Conservation (phyloP, 352 stramenopile genomes). For the Phytophthora pisi region DNA sequence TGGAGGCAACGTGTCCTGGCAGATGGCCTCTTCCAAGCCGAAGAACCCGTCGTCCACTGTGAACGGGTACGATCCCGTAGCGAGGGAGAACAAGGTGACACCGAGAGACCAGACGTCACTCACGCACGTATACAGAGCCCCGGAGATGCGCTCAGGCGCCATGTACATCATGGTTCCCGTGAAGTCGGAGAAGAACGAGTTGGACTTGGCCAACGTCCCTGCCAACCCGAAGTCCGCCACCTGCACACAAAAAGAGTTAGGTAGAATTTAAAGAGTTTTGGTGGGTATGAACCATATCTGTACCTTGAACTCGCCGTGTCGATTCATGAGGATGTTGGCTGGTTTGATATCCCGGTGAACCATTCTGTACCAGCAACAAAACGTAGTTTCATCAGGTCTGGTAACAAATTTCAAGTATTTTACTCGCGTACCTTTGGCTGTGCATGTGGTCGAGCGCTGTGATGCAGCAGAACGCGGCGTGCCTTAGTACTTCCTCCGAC, state of each 20-base stretch:
- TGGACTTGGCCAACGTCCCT: constrained; percentile 71
- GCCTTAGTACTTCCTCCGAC: constrained; percentile 64
- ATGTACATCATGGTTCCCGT: constrained; percentile 96
- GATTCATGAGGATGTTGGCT: constrained; percentile 90
- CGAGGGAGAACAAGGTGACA: constrained; percentile 71
- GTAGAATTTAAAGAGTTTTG: background rate
- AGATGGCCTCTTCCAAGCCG: constrained; percentile 83
- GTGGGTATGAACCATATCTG: background rate
- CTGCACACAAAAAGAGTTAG: constrained; percentile 28
- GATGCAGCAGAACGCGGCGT: constrained; percentile 85
- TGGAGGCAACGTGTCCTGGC: constrained; percentile 68
- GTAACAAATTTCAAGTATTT: background rate
- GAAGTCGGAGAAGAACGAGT: constrained; percentile 86
- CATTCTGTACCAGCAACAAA: constrained; percentile 12
- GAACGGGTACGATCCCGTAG: constrained; percentile 76
- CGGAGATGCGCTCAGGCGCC: constrained; percentile 92
- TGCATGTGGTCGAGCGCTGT: constrained; percentile 89
- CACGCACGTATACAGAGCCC: constrained; percentile 84
- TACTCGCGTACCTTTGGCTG: constrained; percentile 46
- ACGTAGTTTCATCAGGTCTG: background rate
- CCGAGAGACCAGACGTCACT: constrained; percentile 85
- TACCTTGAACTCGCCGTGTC: constrained; percentile 85
- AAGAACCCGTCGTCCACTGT: constrained; percentile 81
- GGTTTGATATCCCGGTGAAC: constrained; percentile 90
- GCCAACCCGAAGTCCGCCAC: constrained; percentile 86